Percentiles rank a stretch among this genome's conserved stretches.
Evolutionary conservation across 2,329 filamentous ascomycete species (phyloP).

Genomic region (Penicillium sp.): DNA sequence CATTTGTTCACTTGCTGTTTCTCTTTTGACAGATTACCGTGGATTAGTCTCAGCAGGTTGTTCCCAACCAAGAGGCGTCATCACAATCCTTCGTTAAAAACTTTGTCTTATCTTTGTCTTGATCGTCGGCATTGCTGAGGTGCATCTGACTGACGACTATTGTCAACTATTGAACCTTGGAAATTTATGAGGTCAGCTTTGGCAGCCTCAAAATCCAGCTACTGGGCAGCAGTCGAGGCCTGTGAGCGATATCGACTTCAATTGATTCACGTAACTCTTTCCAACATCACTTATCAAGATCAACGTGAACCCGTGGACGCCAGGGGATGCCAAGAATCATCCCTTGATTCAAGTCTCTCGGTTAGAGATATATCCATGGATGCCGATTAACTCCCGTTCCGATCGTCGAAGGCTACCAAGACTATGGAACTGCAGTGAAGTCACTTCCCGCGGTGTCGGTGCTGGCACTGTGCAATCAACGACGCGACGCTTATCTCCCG

Average conservation of each 20-base stretch:
- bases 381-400: neutral
- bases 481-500: slow-evolving; percentile 15
- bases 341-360: neutral
- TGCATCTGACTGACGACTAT: neutral
- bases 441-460: neutral
- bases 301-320: neutral
- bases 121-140: neutral
- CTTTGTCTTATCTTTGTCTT: neutral
- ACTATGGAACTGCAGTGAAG: neutral
- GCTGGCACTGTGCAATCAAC: slow-evolving; percentile 12
- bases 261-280: slow-evolving; percentile 5
- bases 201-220: neutral
- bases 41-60: neutral
- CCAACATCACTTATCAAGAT: slow-evolving; percentile 3
- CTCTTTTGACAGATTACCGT: neutral
- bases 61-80: too few relatives aligned
- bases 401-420: slow-evolving; percentile 13
- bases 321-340: neutral
- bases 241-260: neutral
- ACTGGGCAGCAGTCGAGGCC: neutral
- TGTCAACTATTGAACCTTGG: neutral
- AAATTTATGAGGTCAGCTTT: neutral
- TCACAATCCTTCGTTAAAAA: neutral
- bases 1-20: too few relatives aligned
- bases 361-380: neutral